phyloP scores from a whole-genome alignment of 78 protist genomes.

The Fonticula alba region DNA sequence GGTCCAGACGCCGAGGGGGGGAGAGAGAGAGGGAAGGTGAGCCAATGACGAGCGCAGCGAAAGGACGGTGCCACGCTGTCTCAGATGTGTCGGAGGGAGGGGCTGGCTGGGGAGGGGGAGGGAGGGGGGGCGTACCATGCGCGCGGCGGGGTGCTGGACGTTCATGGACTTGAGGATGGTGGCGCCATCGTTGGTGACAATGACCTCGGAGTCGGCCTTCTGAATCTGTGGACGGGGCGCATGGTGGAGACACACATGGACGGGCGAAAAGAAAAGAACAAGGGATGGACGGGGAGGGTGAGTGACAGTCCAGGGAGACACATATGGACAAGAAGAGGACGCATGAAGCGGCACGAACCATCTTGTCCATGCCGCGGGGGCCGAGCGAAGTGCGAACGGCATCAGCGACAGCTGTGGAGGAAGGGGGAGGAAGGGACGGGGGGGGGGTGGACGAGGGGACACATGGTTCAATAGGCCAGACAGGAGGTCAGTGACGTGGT shows the following conservation, averaged over 20 bases:
- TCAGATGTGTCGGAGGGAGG: too few relatives aligned
- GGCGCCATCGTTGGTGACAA: slow-evolving; percentile 99
- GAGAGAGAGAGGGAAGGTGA: too few relatives aligned
- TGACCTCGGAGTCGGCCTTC: slow-evolving; percentile 60
- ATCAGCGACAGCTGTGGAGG: slow-evolving; percentile 76
- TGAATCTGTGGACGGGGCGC: background rate
- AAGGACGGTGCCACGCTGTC: too few relatives aligned
- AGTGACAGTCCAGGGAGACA: too few relatives aligned
- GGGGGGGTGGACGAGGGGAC: background rate
- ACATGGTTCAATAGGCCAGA: background rate
- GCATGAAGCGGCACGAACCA: slow-evolving; percentile 33
- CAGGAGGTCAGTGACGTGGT: background rate
- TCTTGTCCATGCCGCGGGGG: slow-evolving; percentile 98
- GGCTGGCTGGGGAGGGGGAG: too few relatives aligned
- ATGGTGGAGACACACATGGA: too few relatives aligned
- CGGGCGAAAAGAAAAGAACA: too few relatives aligned
- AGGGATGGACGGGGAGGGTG: too few relatives aligned
- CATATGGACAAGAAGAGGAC: too few relatives aligned
- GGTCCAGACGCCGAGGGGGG: background rate
- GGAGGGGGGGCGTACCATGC: slow-evolving; percentile 68
- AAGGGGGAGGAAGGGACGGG: background rate
- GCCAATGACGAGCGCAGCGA: too few relatives aligned
- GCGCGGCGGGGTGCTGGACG: slow-evolving; percentile 90
- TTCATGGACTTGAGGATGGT: slow-evolving; percentile 78
- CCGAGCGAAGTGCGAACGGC: slow-evolving; percentile 93